A percentile compares a stretch with the other conserved stretches of the same genome.
Evolutionary conservation across 2,329 filamentous ascomycete genomes (phyloP).

Genomic region (Hypoxylon sp.): DNA sequence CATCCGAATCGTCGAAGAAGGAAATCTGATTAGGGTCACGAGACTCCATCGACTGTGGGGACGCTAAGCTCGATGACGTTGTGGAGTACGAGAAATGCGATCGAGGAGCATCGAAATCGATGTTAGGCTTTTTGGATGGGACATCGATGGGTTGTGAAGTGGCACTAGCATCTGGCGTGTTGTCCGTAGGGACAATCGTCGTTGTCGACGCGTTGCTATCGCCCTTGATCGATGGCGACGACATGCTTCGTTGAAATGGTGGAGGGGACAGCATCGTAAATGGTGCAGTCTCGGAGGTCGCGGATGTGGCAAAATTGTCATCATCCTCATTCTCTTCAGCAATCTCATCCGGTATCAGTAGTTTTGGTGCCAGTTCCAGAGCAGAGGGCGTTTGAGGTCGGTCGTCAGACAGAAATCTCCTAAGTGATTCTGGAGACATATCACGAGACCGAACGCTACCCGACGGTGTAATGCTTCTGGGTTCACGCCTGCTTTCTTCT

Average conservation of each 20-base stretch:
- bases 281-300: slow-evolving; percentile 61
- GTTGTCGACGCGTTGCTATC: slow-evolving; percentile 43
- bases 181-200: slow-evolving; percentile 38
- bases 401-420: slow-evolving; percentile 67
- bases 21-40: slow-evolving; percentile 59
- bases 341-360: slow-evolving; percentile 64
- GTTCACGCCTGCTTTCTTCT: slow-evolving; percentile 51
- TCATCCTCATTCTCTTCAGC: slow-evolving; percentile 70
- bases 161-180: slow-evolving; percentile 30
- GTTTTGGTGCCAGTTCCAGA: slow-evolving; percentile 55
- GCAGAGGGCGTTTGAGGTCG: slow-evolving; percentile 52
- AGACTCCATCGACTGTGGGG: slow-evolving; percentile 56
- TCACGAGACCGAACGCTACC: slow-evolving; percentile 65
- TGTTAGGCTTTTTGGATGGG: slow-evolving; percentile 20
- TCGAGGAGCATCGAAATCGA: slow-evolving; percentile 46
- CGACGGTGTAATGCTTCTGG: slow-evolving; percentile 56
- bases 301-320: slow-evolving; percentile 73
- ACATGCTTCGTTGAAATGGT: slow-evolving; percentile 61
- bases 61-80: slow-evolving; percentile 52
- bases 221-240: slow-evolving; percentile 47
- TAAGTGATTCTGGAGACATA: slow-evolving; percentile 70
- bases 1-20: slow-evolving; percentile 64
- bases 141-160: slow-evolving; percentile 37
- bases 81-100: slow-evolving; percentile 53
- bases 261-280: slow-evolving; percentile 69